A percentile compares a stretch with the other conserved stretches of the same genome.
Evolutionary conservation across 495 filamentous ascomycete species (phyloP).

Genomic region (Bathelium albidoporum): DNA sequence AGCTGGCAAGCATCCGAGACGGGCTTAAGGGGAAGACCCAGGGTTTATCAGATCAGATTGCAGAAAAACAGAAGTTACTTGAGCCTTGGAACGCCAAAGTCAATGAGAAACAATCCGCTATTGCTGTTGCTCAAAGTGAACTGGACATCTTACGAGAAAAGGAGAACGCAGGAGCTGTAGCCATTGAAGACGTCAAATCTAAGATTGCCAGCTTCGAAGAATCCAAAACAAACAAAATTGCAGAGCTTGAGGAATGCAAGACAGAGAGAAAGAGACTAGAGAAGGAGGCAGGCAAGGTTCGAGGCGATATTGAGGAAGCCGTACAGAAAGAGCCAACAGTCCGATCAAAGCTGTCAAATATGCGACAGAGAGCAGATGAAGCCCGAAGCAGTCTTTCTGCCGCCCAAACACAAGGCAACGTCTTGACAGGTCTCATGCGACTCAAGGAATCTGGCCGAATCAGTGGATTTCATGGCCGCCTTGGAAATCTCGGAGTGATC

Average conservation of each 20-base stretch:
- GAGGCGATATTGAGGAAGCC: constrained; percentile 61
- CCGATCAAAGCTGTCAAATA: constrained; percentile 69
- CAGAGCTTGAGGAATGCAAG: constrained; percentile 66
- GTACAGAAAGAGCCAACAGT: constrained; percentile 67
- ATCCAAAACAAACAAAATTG: constrained; percentile 54
- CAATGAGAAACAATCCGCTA: constrained; percentile 85
- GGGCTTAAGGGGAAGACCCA: constrained; percentile 90
- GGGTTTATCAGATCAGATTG: constrained; percentile 82
- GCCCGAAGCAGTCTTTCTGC: constrained; percentile 78
- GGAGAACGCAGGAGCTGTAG: constrained; percentile 71
- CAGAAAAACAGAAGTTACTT: constrained; percentile 81
- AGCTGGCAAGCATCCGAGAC: constrained; percentile 69
- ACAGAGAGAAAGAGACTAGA: constrained; percentile 59
- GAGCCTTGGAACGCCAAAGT: constrained; percentile 97
- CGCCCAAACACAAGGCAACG: constrained; percentile 85
- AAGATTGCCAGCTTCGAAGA: constrained; percentile 68
- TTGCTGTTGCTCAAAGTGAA: constrained; percentile 90
- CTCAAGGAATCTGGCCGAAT: constrained; percentile 93
- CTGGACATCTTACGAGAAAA: constrained; percentile 82
- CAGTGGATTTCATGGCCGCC: constrained; percentile 88
- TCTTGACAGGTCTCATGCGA: constrained; percentile 82
- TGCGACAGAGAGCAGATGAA: constrained; percentile 90
- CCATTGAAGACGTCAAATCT: constrained; percentile 70
- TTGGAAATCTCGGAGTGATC: constrained; percentile 92
- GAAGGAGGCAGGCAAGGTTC: constrained; percentile 60